These are phyloP conservation scores for Volvariella volvacea DNA, from an alignment of 1,284 basidiomycete genomes.

Conservation along the genomic window DNA sequence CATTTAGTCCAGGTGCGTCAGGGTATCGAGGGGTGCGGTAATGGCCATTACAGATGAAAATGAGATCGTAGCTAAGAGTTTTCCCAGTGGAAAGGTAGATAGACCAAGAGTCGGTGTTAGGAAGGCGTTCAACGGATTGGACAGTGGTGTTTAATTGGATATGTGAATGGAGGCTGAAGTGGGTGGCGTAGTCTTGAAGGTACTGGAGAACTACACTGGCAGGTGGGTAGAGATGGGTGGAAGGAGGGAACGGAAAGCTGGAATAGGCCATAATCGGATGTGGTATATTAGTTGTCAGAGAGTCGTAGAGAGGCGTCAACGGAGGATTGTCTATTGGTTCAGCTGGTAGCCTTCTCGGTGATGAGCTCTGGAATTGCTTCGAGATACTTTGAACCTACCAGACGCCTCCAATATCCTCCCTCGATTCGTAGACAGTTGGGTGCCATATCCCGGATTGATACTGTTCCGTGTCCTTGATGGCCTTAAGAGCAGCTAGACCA, in stretches of 20 bases:
- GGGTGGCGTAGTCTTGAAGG: slow-evolving; percentile 49
- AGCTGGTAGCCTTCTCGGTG: slow-evolving; percentile 46
- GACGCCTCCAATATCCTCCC: slow-evolving; percentile 62
- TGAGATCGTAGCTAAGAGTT: slow-evolving; percentile 42
- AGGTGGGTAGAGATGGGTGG: slow-evolving; percentile 59
- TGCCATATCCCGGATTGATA: slow-evolving; percentile 53
- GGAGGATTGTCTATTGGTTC: slow-evolving; percentile 44
- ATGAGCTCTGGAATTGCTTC: slow-evolving; percentile 4
- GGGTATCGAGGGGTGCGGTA: slow-evolving; percentile 59
- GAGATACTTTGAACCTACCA: slow-evolving; percentile 42
- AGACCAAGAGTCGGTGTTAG: slow-evolving; percentile 32
- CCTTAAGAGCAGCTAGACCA: slow-evolving; percentile 62
- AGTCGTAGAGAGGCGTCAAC: slow-evolving; percentile 65
- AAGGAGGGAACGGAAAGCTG: slow-evolving; percentile 58
- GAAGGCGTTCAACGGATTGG: slow-evolving; percentile 32
- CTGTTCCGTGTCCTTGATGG: slow-evolving; percentile 50
- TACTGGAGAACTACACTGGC: slow-evolving; percentile 55
- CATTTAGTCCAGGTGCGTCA: slow-evolving; percentile 44
- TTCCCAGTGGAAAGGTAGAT: slow-evolving; percentile 34
- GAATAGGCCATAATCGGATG: slow-evolving; percentile 68
- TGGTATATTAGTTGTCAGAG: slow-evolving; percentile 69
- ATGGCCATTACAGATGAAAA: slow-evolving; percentile 72
- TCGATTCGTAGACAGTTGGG: slow-evolving; percentile 51
- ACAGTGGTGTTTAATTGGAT: slow-evolving; percentile 52
- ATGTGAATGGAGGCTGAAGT: slow-evolving; percentile 48